A percentile compares a stretch with the other conserved stretches of the same genome.
Conservation (phyloP, 202 grass and related monocot species). For the Miscanthus sacchariflorus region DNA sequence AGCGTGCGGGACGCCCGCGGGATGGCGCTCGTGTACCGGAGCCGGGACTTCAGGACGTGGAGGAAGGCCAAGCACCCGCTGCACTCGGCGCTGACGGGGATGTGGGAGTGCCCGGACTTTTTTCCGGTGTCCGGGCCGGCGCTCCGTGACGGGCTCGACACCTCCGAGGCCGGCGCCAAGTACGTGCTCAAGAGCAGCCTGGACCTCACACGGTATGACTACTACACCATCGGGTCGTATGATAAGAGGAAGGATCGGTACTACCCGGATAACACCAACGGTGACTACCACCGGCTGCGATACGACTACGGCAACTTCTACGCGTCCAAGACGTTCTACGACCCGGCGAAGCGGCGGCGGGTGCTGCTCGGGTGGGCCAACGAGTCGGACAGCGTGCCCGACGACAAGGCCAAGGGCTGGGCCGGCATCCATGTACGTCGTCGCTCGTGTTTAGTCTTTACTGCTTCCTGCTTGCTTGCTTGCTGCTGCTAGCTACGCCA, state of each 20-base stretch:
- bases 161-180: not conserved
- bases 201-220: not conserved
- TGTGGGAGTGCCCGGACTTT: constrained; percentile 90
- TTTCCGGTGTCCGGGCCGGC: constrained; percentile 41
- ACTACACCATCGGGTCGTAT: constrained; percentile 6
- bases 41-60: constrained; percentile 43
- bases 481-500: no score
- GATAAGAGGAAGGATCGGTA: constrained; percentile 41
- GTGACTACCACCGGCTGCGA: constrained; percentile 41
- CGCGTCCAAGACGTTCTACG: constrained; percentile 82
- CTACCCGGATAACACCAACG: constrained; percentile 47
- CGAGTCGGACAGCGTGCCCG: constrained; percentile 58
- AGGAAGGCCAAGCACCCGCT: constrained; percentile 26
- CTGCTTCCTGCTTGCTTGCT: no score
- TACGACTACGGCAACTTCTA: constrained; percentile 90
- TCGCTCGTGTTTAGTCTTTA: no score
- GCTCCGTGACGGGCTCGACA: not conserved
- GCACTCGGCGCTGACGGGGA: constrained; percentile 52
- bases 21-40: constrained; percentile 33
- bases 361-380: constrained; percentile 70
- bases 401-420: constrained; percentile 72
- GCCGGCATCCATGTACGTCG: constrained; percentile 71
- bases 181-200: constrained; percentile 42
- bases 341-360: constrained; percentile 48
- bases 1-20: not conserved